phyloP scores from a whole-genome alignment of 768 basidiomycete genomes.

The Termitomyces titanicus region DNA sequence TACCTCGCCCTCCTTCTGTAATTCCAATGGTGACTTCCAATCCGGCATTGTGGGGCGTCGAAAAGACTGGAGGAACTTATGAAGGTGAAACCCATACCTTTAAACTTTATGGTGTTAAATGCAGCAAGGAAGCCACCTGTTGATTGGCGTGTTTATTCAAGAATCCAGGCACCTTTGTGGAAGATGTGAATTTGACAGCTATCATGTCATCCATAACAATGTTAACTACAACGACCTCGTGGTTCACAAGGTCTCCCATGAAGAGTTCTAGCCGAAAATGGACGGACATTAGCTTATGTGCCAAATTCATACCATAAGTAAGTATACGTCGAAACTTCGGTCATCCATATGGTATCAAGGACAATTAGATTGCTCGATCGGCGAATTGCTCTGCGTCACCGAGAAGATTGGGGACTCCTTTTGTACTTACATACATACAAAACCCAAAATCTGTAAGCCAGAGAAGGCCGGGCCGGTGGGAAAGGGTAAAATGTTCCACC shows the following conservation, averaged over 20 bases:
- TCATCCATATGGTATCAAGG: background rate
- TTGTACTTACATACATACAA: no score
- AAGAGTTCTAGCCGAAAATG: no score
- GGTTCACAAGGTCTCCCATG: background rate
- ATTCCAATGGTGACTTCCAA: slow-evolving; percentile 49
- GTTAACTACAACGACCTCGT: background rate
- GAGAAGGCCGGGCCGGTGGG: background rate
- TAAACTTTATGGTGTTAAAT: slow-evolving; percentile 2
- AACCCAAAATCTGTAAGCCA: background rate
- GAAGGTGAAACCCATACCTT: background rate
- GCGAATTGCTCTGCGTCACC: background rate
- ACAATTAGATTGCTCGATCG: no score
- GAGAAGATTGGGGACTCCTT: background rate
- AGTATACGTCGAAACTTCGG: no score
- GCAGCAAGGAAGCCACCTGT: no score
- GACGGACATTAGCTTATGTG: no score
- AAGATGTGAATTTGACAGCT: background rate
- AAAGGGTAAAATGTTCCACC: background rate
- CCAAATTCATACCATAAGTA: background rate
- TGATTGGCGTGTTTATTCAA: background rate
- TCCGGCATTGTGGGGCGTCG: slow-evolving; percentile 37
- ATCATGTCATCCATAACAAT: background rate
- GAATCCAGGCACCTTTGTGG: no score
- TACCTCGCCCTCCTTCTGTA: slow-evolving; percentile 40
- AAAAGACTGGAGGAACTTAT: background rate